Base-by-base conservation (phyloP, 2,329 filamentous ascomycete species). In the Paraphaeosphaeria sporulosa region DNA sequence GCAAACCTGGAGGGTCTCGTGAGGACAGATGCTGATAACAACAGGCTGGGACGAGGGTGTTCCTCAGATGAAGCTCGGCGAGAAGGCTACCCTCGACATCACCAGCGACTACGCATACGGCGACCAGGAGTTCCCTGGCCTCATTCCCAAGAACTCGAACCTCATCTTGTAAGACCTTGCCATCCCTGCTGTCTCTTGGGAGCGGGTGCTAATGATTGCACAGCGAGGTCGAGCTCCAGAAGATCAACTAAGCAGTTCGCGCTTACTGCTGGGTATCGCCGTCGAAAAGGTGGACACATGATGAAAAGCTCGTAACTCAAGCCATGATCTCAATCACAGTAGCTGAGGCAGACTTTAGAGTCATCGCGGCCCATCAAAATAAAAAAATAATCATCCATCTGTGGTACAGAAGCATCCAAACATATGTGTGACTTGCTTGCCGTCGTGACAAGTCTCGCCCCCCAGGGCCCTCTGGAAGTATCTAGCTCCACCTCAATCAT, bases 31-130 rank as follows among this genome's bases (percentile, higher is more conserved):
- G 32, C 51, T 40, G 43, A 38, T 17, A 19, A 49, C 25, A 53
- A n/a, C 60, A 81, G 79, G 81, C 64, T 83, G 81, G 81, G 81
- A 83, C 64, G 81, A 96, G 81, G 93, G 90, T 68, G 69, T 71
- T 44, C 62, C 69, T n/a, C 83, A 87, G 76, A 97, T 98, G 94
- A 89, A 90, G 78, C 84, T 96, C 58, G 94, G 94, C 76, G 94
- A 97, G 86, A 94, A 91, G 84, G 90, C 92, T 55, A 90, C 87
- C 51, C 84, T 98, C 62, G 90, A 90, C 70, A 97, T 97, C 75
- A 86, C 88, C 64, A 85, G 85, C 89, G 92, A 84, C 77, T 85
- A 68, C 54, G 64, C 57, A 19, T 73, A 73, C 52, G 71, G 71
- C 52, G 49, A 21, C 55, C 68, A 71, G 67, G 92, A 91, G 57